Base-by-base conservation (phyloP, 2,329 filamentous ascomycete species). In the Neonectria hederae region DNA sequence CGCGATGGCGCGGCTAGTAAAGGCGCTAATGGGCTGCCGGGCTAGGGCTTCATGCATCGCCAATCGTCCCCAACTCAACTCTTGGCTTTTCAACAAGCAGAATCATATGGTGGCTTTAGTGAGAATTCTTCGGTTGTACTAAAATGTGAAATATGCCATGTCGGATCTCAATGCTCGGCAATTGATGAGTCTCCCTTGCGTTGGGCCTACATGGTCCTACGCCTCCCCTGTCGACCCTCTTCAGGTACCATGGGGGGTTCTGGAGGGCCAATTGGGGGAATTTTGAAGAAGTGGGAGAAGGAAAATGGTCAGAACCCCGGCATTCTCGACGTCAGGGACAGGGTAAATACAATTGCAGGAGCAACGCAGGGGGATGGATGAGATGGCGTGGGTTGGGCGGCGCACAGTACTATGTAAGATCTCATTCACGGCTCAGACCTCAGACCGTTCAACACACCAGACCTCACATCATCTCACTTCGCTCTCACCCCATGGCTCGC, bases 391-490 rank as follows among this genome's bases (percentile, higher is more conserved):
- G 64, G 48, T 43, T 52, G 58, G 54, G 38, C 28, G 51, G 48
- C 11, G 54, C 53, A 53, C 58, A 59, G 48, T 45, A n/a, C n/a
- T n/a, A n/a, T n/a, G n/a, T n/a, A 46, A 66, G 65, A 66, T 66
- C 61, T 65, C 57, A 66, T 60, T 59, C 62, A 61, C 48, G 40
- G 26, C 45, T 51, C 21, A 32, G 54, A 30, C 54, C 45, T 51
- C 17, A 32, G 54, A 30, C 54, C 62, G 43, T 24, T 59, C 57
- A 61, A 56, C 48, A 58, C 54, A 65, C 57, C 60, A 63, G 56
- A 66, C 64, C 53, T 66, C 64, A 61, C 62, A 57, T 65, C 65
- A 66, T 66, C 60, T 61, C 60, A 53, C 60, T 61, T 57, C 46
- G 46, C 52, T 54, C 52, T 66, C 60, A 21, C 56, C 59, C 64